These are phyloP conservation scores for Xanthoconium separans DNA, from an alignment of 1,284 basidiomycete species.

Conservation along the genomic window DNA sequence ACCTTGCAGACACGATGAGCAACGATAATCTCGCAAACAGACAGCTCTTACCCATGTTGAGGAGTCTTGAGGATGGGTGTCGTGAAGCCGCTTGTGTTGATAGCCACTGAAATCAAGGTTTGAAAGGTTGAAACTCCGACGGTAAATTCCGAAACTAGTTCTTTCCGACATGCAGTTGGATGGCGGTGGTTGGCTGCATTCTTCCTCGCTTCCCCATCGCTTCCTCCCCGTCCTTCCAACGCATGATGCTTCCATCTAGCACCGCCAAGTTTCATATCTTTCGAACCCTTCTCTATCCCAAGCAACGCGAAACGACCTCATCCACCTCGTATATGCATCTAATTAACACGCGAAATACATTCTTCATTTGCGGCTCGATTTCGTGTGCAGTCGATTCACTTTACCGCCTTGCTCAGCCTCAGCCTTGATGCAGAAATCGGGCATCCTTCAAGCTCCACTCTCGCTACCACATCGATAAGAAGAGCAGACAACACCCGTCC, in stretches of 20 bases:
- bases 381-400: constrained; percentile 29
- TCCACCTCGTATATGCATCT: constrained; percentile 82
- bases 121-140: constrained; percentile 22
- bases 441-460: constrained; percentile 98
- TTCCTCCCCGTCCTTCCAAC: constrained; percentile 15
- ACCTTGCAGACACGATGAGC: constrained; percentile 49
- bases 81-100: constrained; percentile 20
- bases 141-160: constrained; percentile 24
- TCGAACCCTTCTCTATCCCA: constrained; percentile 52
- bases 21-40: not conserved
- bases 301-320: constrained; percentile 95
- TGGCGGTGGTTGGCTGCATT: constrained; percentile 16
- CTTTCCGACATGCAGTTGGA: constrained; percentile 14
- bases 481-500: constrained; percentile 88
- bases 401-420: not conserved
- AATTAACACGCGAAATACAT: constrained; percentile 73
- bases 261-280: constrained; percentile 21
- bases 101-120: constrained; percentile 36
- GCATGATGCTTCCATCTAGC: constrained; percentile 21
- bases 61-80: constrained; percentile 37
- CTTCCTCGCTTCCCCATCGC: constrained; percentile 27
- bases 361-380: constrained; percentile 7
- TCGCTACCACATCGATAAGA: constrained; percentile 90
- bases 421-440: constrained; percentile 92
- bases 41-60: constrained; percentile 56